Conservation (phyloP, 129 eudicot species). For the Helianthus tuberosus region DNA sequence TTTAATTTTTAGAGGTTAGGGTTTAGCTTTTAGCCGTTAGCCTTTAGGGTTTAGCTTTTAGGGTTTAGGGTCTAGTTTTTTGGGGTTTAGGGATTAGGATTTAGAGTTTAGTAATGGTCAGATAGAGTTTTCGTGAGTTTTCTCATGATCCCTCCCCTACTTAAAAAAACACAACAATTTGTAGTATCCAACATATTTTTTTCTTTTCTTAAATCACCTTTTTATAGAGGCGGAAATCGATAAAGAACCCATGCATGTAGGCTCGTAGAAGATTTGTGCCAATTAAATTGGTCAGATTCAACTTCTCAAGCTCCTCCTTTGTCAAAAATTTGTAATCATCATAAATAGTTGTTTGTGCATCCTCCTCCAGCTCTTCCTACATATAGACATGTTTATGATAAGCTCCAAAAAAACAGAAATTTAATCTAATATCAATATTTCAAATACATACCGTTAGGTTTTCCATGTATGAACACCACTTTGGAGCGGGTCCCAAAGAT, state of each 20-base stretch:
- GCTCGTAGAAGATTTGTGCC: slow-evolving; percentile 94
- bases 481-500: slow-evolving; percentile 97
- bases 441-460: slow-evolving; percentile 63
- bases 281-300: slow-evolving; percentile 74
- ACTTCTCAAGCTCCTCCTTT: slow-evolving; percentile 79
- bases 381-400: slow-evolving; percentile 22
- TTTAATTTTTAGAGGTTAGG: no score
- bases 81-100: no score
- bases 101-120: not conserved
- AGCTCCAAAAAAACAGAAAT: no score
- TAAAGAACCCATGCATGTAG: slow-evolving; percentile 92
- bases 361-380: slow-evolving; percentile 97
- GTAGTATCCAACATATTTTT: not conserved
- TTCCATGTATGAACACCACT: slow-evolving; percentile 93
- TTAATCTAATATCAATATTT: no score
- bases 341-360: slow-evolving; percentile 75
- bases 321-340: slow-evolving; percentile 95
- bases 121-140: no score
- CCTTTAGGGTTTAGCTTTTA: no score
- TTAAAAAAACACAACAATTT: not conserved
- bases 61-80: no score
- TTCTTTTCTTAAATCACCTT: slow-evolving; percentile 51
- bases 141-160: no score
- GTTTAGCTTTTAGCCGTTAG: no score
- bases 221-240: slow-evolving; percentile 75